Conservation (phyloP, 169 alveolate genomes). For the Theileria luwenshuni region DNA sequence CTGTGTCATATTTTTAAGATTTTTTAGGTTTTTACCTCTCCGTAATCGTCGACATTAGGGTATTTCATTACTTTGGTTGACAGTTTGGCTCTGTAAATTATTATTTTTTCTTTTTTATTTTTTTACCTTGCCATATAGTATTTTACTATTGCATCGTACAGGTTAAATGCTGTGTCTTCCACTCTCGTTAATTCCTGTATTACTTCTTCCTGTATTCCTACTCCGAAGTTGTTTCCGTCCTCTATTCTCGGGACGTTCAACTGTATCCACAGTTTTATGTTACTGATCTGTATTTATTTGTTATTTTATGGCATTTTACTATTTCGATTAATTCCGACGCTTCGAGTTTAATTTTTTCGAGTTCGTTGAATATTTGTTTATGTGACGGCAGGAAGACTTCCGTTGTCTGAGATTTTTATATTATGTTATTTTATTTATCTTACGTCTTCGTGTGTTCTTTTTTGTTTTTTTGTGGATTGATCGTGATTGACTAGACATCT, state of each 20-base stretch:
- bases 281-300: constrained; percentile 65
- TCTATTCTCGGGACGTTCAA: constrained; percentile 87
- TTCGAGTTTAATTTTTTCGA: constrained; percentile 78
- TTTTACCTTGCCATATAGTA: constrained; percentile 80
- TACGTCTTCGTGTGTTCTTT: constrained; percentile 54
- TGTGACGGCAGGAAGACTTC: constrained; percentile 75
- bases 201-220: constrained; percentile 88
- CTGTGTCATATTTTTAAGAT: not conserved
- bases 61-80: constrained; percentile 85
- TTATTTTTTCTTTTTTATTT: not conserved
- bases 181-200: constrained; percentile 88
- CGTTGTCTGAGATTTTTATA: constrained; percentile 11
- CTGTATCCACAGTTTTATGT: constrained; percentile 87
- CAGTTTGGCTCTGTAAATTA: constrained; percentile 77
- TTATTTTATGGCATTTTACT: constrained; percentile 14
- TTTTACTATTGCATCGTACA: constrained; percentile 83
- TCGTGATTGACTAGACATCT: constrained; percentile 49
- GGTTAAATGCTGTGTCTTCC: constrained; percentile 85
- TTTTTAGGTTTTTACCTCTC: constrained; percentile 68
- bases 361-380: constrained; percentile 78
- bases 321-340: constrained; percentile 86
- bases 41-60: constrained; percentile 83
- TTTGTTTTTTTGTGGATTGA: constrained; percentile 44
- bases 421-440: not conserved
- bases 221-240: constrained; percentile 90